Evolutionary conservation across 2,329 filamentous ascomycete species (phyloP), one percentile per base, ranked within the genome.

Genomic region (Ceratocystis ficicola): DNA sequence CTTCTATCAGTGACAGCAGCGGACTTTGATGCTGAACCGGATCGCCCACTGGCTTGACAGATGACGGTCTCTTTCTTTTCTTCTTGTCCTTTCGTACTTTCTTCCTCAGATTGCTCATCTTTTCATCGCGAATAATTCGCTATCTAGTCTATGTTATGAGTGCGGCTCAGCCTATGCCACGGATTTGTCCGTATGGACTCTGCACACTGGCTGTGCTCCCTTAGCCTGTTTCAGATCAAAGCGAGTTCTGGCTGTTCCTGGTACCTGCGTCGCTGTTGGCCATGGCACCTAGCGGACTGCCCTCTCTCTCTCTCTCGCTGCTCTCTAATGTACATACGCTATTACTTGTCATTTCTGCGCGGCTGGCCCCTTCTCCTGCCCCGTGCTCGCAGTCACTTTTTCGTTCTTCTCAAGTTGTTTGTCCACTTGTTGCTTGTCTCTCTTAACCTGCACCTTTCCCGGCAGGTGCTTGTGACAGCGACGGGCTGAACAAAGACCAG

Each of bases 171-270:
- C 28, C 25, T 57, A 17, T 57, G 17, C 52, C 28, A 57, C 52
- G 52, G 52, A 57, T 57, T 57, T 57, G n/a, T 22, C 52, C 52
- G 52, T 57, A 28, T 30, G 52, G 52, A 57, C 52, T 57, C 52
- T 57, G 52, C 52, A 32, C 25, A 15, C 52, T 57, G 52, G 52
- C 52, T 57, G 52, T 57, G 52, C 52, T 30, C 48, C 32, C 52
- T 57, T 57, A 57, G 52, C 22, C 28, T 30, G 52, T 57, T 57
- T 57, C 52, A 32, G 52, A 57, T 57, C 52, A 30, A 57, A 7
- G 52, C 28, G 28, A 57, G 28, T 57, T 17, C 15, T 28, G 25
- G 12, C 30, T 28, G 25, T 57, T 57, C 52, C 25, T 32, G 52
- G 52, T 57, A 57, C 52, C 52, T 57, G 52, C 52, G 52, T 57